Base-by-base conservation (phyloP, 2,329 filamentous ascomycete genomes). In the Apiospora saccharicola region DNA sequence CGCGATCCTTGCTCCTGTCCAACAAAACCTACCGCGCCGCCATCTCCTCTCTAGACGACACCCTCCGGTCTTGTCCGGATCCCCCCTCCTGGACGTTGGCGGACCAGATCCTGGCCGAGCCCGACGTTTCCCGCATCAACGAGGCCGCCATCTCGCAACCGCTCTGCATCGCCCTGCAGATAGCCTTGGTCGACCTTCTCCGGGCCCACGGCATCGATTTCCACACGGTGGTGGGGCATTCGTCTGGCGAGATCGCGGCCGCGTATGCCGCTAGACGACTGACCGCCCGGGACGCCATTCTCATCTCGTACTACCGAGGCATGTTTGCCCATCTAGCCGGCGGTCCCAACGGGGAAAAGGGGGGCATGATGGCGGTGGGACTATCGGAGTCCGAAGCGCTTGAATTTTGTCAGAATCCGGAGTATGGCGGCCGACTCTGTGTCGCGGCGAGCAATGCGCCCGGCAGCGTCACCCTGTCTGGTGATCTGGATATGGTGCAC, bases 101-200 rank as follows among this genome's bases (percentile, higher is more conserved):
- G 75, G 73, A 79, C 3, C 78, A 83, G 71, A 80, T 86, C 26
- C 61, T 79, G 72, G 80, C 78, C 1, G 76, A 78, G 0, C 49
- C 72, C 1, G 70, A 72, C 0, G 44, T 67, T 0, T 83, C 82
- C 7, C 74, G 76, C 3, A 75, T 87, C 0, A 53, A 82, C 12
- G 75, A 81, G 24, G 82, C 85, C 0, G 80, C 82, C 4, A 74
- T 88, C 30, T 83, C 85, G 0, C 88, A 90, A 73, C 86, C 88
- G 0, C 76, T 88, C 0, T 89, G 85, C 70, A 89, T 88, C 0
- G 87, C 88, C 0, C 57, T 90, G 0, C 89, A 90, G 74, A 80
- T 90, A 2, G 87, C 80, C 0, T 75, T 85, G 8, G 77, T 84
- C 1, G 78, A 83, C 34, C 72, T 84, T 3, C 72, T 85, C 69